Evolutionary conservation across 78 protist species (phyloP), one percentile per base, ranked within the genome.

Genomic region (Ministeria vibrans): DNA sequence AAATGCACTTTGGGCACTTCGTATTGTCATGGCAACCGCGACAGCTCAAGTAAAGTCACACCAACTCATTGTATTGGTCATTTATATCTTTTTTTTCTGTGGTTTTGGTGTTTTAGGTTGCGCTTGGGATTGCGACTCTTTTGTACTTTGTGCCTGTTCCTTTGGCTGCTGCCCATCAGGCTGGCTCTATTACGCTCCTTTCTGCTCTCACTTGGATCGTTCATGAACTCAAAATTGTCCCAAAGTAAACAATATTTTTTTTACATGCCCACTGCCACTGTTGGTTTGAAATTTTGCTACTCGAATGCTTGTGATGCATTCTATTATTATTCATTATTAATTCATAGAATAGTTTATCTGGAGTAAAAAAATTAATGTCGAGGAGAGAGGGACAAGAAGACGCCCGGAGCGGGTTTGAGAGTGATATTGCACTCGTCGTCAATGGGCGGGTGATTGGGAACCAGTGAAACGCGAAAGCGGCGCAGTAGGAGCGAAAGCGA

Each of bases 121-220:
- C 80, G 1, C 83, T 94, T 13, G 97, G 97, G 75, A 86, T 94
- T 42, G 27, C 92, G 18, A 92, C 97, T 1, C 88, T 94, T 1
- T 42, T 94, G 34, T 82, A 79, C 42, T 79, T 77, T n/a, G 96
- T 94, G 22, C 95, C 98, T 28, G 82, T 76, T 5, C 84, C 94
- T 1, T 45, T 94, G 15, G 98, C 92, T 9, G 89, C 92, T 15
- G 49, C 88, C 9, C 98, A 95, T 69, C 98, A 95, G 73, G 78
- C 93, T 25, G 94, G 95, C 38, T 83, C 95, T 2, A 75, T 95
- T 36, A 51, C 88, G 18, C 82, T 94, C 4, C 64, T 94, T 59
- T 66, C 94, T 27, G 2, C 62, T 32, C 81, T 84, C 1, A n/a
- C 85, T n/a, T 53, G 75, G 79, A 55, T 90, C 2, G 23, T 76